Conservation (phyloP, 768 basidiomycete species). For the Pleurotus eryngii region DNA sequence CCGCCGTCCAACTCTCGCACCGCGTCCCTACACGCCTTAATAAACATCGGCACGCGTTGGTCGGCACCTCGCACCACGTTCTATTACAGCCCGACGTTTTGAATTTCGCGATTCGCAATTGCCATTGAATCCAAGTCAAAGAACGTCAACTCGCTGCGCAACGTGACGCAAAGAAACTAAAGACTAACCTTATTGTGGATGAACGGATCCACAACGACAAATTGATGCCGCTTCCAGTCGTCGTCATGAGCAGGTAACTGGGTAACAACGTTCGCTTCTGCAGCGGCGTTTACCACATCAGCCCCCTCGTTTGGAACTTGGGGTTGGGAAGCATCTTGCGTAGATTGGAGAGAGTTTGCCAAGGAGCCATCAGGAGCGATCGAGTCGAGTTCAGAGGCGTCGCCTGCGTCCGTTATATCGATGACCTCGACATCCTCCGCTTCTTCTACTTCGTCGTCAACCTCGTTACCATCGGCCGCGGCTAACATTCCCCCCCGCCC, state of each 20-base stretch:
- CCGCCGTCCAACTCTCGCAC: not conserved
- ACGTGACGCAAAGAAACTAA: not conserved
- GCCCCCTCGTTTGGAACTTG: not conserved
- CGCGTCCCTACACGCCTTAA: not conserved
- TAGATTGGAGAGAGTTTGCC: no score
- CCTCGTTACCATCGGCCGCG: no score
- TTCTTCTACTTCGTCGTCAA: no score
- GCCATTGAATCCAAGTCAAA: not conserved
- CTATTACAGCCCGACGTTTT: not conserved
- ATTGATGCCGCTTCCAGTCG: not conserved
- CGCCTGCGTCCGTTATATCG: not conserved
- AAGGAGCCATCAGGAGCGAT: no score
- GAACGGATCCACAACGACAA: constrained; percentile 39
- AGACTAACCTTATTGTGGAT: constrained; percentile 31
- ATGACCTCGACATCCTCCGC: not conserved
- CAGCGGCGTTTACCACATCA: not conserved
- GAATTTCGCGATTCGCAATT: not conserved
- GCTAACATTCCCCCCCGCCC: no score
- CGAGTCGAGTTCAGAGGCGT: not conserved
- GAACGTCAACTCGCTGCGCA: not conserved
- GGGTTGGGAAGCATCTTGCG: no score
- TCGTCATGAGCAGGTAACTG: not conserved
- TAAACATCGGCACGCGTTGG: not conserved
- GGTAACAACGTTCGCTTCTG: not conserved
- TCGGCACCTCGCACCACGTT: not conserved